Evolutionary conservation across 208 protist species (phyloP).

Genomic region (Histomonas meleagridis): DNA sequence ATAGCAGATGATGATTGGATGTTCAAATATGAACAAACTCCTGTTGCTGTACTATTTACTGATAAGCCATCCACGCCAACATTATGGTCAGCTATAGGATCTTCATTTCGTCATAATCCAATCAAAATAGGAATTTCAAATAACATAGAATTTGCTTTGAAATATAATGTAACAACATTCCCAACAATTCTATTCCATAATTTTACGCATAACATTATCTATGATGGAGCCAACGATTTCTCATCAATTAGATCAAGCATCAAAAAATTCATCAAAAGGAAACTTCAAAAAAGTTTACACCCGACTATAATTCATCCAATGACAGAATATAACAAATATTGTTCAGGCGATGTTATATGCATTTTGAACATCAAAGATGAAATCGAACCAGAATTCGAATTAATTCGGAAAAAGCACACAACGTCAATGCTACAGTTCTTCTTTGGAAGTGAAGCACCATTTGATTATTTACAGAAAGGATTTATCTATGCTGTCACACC

Average conservation of each 20-base stretch:
- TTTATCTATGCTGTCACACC: too few species aligned
- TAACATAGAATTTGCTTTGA: not conserved
- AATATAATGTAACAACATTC: not conserved
- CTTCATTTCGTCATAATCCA: not conserved
- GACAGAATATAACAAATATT: not conserved
- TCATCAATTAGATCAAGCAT: not conserved
- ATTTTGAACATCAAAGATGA: not conserved
- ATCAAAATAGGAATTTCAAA: not conserved
- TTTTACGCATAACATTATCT: not conserved
- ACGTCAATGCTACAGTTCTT: not conserved
- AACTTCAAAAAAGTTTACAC: not conserved
- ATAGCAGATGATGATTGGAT: not conserved
- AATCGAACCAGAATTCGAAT: not conserved
- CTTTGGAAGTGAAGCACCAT: not conserved
- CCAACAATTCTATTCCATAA: not conserved
- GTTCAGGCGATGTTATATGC: not conserved
- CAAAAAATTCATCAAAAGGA: not conserved
- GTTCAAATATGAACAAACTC: not conserved
- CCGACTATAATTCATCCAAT: not conserved
- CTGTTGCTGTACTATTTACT: not conserved
- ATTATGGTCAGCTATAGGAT: not conserved
- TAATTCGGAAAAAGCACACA: not conserved
- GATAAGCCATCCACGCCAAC: not conserved
- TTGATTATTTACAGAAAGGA: too few species aligned
- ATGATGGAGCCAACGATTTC: constrained; percentile 14